These are phyloP conservation scores for Bjerkandera adusta DNA, from an alignment of 1,284 basidiomycete genomes.

Conservation along the genomic window DNA sequence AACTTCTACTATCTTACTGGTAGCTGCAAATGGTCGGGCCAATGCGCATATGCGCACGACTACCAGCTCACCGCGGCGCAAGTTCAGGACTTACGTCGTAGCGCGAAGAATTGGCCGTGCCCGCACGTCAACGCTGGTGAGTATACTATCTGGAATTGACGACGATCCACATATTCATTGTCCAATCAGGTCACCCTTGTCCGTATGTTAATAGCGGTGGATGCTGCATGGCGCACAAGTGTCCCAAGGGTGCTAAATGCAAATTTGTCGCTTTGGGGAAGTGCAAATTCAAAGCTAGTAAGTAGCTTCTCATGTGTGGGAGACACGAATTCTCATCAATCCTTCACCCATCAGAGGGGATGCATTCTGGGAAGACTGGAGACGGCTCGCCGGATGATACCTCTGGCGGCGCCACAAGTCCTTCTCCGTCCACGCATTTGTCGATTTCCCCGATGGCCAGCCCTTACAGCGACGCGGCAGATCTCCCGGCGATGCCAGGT, in stretches of 20 bases:
- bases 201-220: slow-evolving; percentile 27
- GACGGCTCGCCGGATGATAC: too few species aligned
- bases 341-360: not conserved
- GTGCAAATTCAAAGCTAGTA: slow-evolving; percentile 36
- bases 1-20: slow-evolving; percentile 42
- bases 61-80: slow-evolving; percentile 35
- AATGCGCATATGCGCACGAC: slow-evolving; percentile 40
- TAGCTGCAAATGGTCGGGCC: slow-evolving; percentile 32
- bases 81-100: slow-evolving; percentile 31
- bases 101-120: slow-evolving; percentile 43
- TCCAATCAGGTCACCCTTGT: slow-evolving; percentile 29
- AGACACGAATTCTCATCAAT: not conserved
- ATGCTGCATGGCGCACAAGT: slow-evolving; percentile 34
- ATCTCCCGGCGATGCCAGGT: too few species aligned
- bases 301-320: slow-evolving; percentile 14
- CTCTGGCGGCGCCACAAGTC: too few species aligned
- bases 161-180: not conserved
- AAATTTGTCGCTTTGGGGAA: slow-evolving; percentile 29
- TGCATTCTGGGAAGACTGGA: too few species aligned
- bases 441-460: not conserved
- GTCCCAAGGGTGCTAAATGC: slow-evolving; percentile 34
- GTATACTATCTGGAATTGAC: not conserved
- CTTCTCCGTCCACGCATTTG: not conserved
- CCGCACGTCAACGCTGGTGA: slow-evolving; percentile 32
- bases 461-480: not conserved